A percentile compares a stretch with the other conserved stretches of the same genome.
Evolutionary conservation across 495 filamentous ascomycete species (phyloP).

Genomic region (Clohesyomyces aquaticus): DNA sequence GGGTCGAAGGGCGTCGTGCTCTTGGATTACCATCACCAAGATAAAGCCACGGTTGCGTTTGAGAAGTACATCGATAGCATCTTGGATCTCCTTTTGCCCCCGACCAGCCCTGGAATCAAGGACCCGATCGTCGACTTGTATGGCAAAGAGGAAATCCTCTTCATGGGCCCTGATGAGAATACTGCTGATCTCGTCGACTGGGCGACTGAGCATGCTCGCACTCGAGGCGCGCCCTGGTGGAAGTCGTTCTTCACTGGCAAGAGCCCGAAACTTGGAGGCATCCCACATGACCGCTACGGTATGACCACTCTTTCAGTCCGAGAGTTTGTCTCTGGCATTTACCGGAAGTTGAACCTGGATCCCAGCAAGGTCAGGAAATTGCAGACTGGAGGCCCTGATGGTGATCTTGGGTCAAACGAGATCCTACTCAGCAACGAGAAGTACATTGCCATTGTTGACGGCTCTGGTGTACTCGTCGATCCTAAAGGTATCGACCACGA

Average conservation of each 20-base stretch:
- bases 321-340: conserved; percentile 94
- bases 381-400: conserved; percentile 96
- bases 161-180: conserved; percentile 99
- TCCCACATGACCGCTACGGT: conserved; percentile 93
- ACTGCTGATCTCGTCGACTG: conserved; percentile 96
- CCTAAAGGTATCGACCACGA: conserved; percentile 83
- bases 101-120: conserved; percentile 93
- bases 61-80: conserved; percentile 99
- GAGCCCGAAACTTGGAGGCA: conserved; percentile 91
- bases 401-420: conserved; percentile 96
- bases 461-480: conserved; percentile 91
- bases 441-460: conserved; percentile 91
- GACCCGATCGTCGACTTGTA: conserved; percentile 96
- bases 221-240: conserved; percentile 94
- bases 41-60: conserved; percentile 87
- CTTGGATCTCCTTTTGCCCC: conserved; percentile 87
- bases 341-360: conserved; percentile 90
- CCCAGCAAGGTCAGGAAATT: conserved; percentile 82
- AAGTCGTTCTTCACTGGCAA: conserved; percentile 99
- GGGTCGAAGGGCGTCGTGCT: conserved; percentile 98
- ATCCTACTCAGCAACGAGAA: conserved; percentile 94
- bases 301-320: conserved; percentile 98
- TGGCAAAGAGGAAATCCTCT: conserved; percentile 91
- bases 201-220: conserved; percentile 92
- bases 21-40: conserved; percentile 89